phyloP scores from a whole-genome alignment of 1,284 basidiomycete genomes.

The Ceratobasidium sp. region DNA sequence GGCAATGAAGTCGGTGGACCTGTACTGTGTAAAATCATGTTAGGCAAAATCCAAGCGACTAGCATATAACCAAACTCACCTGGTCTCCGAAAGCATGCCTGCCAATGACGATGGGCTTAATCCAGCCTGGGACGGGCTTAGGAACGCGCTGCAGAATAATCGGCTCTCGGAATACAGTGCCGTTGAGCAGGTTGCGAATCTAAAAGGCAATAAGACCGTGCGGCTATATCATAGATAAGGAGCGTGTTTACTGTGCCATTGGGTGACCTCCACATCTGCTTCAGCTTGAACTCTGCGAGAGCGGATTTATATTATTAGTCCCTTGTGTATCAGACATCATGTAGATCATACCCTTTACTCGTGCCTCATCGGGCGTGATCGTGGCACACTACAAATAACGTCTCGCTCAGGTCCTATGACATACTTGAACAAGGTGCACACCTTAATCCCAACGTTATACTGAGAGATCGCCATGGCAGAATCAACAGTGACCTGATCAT shows the following conservation, averaged over 20 bases:
- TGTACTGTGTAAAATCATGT: slow-evolving; percentile 66
- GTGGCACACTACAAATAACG: slow-evolving; percentile 80
- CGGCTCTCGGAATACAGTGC: slow-evolving; percentile 98
- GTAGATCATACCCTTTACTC: slow-evolving; percentile 67
- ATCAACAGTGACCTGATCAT: slow-evolving; percentile 93
- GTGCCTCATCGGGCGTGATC: slow-evolving; percentile 97
- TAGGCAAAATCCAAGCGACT: background rate
- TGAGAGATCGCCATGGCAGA: slow-evolving; percentile 92
- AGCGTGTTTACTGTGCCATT: slow-evolving; percentile 79
- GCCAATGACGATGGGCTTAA: slow-evolving; percentile 95
- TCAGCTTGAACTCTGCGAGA: slow-evolving; percentile 85
- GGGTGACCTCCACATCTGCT: slow-evolving; percentile 97
- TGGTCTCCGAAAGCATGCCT: slow-evolving; percentile 98
- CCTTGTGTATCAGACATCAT: slow-evolving; percentile 49
- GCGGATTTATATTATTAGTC: background rate
- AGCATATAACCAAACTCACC: slow-evolving; percentile 55
- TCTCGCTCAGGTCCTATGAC: background rate
- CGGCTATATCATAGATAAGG: background rate
- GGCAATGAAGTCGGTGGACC: slow-evolving; percentile 88
- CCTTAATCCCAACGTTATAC: slow-evolving; percentile 91
- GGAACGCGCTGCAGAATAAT: slow-evolving; percentile 94
- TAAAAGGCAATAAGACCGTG: slow-evolving; percentile 50
- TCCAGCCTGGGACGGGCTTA: slow-evolving; percentile 95
- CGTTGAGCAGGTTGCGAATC: slow-evolving; percentile 97
- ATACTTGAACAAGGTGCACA: slow-evolving; percentile 38